phyloP scores from a whole-genome alignment of 495 filamentous ascomycete species.

The Chaetomium cochliodes region DNA sequence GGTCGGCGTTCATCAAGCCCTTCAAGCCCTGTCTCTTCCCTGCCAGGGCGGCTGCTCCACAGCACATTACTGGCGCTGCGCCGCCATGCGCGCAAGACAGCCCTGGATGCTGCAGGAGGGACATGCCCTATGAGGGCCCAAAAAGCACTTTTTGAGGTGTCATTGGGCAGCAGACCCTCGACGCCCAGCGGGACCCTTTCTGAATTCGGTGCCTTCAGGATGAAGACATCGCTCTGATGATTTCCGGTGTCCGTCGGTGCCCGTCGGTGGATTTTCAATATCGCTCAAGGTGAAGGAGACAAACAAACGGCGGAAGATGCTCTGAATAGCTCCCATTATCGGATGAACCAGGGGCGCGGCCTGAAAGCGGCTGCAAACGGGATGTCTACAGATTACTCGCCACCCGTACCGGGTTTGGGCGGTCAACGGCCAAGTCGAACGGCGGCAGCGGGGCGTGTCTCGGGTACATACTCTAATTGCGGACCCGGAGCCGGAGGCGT shows the following conservation, averaged over 20 bases:
- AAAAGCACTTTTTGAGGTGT: conserved; percentile 26
- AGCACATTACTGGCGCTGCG: conserved; percentile 32
- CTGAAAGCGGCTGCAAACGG: conserved; percentile 16
- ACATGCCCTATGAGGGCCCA: conserved; percentile 40
- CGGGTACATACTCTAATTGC: background rate
- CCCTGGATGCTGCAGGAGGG: conserved; percentile 36
- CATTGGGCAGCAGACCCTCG: conserved; percentile 38
- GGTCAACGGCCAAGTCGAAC: conserved; percentile 18
- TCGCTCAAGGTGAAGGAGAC: background rate
- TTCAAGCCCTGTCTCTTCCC: conserved; percentile 18
- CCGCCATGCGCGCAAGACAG: conserved; percentile 35
- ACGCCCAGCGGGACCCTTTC: conserved; percentile 23
- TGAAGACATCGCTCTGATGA: conserved; percentile 3
- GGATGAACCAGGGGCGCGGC: conserved; percentile 10
- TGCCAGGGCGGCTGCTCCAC: conserved; percentile 21
- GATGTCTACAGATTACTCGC: conserved; percentile 18
- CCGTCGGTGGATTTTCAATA: background rate
- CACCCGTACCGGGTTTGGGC: conserved; percentile 16
- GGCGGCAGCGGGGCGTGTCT: conserved; percentile 19
- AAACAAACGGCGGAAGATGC: background rate
- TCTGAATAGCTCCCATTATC: conserved; percentile 7
- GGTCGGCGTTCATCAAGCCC: conserved; percentile 2
- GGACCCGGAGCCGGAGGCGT: background rate
- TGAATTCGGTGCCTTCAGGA: conserved; percentile 10
- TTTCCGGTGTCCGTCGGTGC: background rate